Percentiles rank a stretch among this genome's conserved stretches.
Conservation (phyloP, 768 basidiomycete species). For the Paxillus rubicundulus region DNA sequence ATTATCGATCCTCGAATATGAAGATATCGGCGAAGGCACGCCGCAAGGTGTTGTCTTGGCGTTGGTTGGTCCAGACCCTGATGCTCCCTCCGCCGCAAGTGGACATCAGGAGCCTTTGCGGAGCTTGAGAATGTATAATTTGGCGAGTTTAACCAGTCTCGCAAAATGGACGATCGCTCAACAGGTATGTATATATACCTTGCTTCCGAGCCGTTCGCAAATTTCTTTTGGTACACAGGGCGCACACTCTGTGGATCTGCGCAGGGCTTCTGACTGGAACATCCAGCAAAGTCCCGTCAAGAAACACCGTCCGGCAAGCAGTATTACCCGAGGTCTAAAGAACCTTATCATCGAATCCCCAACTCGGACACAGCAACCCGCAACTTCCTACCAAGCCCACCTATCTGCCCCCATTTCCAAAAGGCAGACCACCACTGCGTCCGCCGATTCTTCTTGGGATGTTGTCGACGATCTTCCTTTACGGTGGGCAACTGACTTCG, state of each 20-base stretch:
- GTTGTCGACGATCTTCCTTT: constrained; percentile 69
- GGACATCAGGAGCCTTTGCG: constrained; percentile 57
- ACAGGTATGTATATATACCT: constrained; percentile 44
- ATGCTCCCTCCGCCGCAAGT: constrained; percentile 35
- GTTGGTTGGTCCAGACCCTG: constrained; percentile 64
- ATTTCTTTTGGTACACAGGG: constrained; percentile 38
- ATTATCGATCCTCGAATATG: constrained; percentile 68
- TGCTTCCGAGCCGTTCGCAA: constrained; percentile 7
- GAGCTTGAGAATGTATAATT: constrained; percentile 78
- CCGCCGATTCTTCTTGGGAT: constrained; percentile 64
- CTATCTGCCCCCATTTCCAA: constrained; percentile 29
- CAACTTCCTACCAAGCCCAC: constrained; percentile 27
- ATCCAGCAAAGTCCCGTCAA: constrained; percentile 44
- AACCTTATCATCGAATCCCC: constrained; percentile 50
- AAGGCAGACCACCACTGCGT: constrained; percentile 27
- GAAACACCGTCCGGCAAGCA: constrained; percentile 52
- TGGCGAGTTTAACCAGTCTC: constrained; percentile 69
- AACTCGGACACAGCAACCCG: constrained; percentile 25
- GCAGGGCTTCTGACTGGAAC: constrained; percentile 49
- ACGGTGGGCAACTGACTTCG: constrained; percentile 86
- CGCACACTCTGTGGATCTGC: constrained; percentile 58
- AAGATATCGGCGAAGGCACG: constrained; percentile 51
- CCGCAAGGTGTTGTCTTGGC: constrained; percentile 77
- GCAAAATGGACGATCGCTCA: constrained; percentile 72
- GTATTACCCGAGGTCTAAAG: constrained; percentile 63